phyloP scores from a whole-genome alignment of 345 rosid genomes.

The Kernera saxatilis region DNA sequence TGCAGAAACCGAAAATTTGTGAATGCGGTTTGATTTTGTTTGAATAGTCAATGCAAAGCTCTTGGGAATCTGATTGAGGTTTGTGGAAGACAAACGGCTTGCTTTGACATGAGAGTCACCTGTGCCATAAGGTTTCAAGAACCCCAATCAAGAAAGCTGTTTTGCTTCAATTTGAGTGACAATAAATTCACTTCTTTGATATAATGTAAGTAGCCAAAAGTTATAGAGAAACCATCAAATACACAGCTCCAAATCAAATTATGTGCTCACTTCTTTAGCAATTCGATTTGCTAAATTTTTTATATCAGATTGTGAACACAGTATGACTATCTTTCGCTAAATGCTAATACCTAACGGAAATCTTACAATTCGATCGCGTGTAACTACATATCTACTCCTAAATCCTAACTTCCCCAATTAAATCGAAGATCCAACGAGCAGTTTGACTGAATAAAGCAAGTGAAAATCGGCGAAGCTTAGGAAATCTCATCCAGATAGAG shows the following conservation, averaged over 20 bases:
- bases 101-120: constrained; percentile 41
- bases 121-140: not conserved
- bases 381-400: too few relatives aligned
- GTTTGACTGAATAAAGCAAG: too few relatives aligned
- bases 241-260: not conserved
- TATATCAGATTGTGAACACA: not conserved
- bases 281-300: not conserved
- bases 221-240: too few relatives aligned
- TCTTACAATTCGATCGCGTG: not conserved
- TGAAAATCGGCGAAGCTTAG: not conserved
- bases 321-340: not conserved
- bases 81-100: constrained; percentile 30
- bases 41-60: constrained; percentile 28
- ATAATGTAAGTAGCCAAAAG: too few relatives aligned
- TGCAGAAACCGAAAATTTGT: constrained; percentile 41
- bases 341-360: not conserved
- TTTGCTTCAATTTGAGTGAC: not conserved
- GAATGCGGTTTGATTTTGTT: constrained; percentile 30
- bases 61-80: constrained; percentile 33
- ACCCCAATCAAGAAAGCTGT: too few relatives aligned
- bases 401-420: not conserved
- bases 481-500: not conserved
- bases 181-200: not conserved
- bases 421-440: too few relatives aligned
- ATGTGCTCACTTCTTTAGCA: not conserved